These are phyloP conservation scores for Dipodascus albidus DNA, from an alignment of 805 yeast species.

Conservation along the genomic window DNA sequence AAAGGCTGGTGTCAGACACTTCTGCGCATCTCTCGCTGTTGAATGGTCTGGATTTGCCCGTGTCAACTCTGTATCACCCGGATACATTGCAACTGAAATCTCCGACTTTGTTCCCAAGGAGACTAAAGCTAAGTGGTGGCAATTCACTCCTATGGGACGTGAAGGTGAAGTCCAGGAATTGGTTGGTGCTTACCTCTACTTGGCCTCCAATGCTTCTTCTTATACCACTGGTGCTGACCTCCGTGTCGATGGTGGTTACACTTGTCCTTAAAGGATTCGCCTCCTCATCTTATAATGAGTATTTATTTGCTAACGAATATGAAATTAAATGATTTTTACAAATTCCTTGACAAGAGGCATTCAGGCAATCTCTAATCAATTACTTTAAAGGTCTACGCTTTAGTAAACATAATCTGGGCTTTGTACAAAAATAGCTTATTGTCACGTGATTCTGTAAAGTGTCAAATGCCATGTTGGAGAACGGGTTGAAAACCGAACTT, in stretches of 20 bases:
- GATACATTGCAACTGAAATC: conserved; percentile 71
- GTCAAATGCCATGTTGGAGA: too few relatives aligned
- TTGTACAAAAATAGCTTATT: too few relatives aligned
- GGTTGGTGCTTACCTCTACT: conserved; percentile 67
- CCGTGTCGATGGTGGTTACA: conserved; percentile 70
- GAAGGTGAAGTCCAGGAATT: conserved; percentile 64
- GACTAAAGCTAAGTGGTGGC: conserved; percentile 38
- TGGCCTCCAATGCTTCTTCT: conserved; percentile 72
- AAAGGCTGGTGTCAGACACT: conserved; percentile 73
- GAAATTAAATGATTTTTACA: background rate
- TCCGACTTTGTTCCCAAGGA: conserved; percentile 37
- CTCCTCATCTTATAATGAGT: background rate
- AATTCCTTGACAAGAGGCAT: too few relatives aligned
- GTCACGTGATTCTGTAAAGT: too few relatives aligned
- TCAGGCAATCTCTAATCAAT: too few relatives aligned
- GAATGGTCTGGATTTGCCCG: conserved; percentile 90
- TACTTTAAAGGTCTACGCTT: too few relatives aligned
- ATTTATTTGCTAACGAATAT: background rate
- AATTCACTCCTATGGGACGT: conserved; percentile 56
- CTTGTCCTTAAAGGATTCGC: conserved; percentile 29
- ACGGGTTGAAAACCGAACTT: too few relatives aligned
- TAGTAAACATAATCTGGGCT: too few relatives aligned
- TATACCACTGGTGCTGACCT: conserved; percentile 74
- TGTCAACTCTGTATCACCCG: conserved; percentile 73
- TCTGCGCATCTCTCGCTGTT: conserved; percentile 67